Evolutionary conservation across 495 filamentous ascomycete species (phyloP).

Genomic region (Hypoxylon cercidicola): DNA sequence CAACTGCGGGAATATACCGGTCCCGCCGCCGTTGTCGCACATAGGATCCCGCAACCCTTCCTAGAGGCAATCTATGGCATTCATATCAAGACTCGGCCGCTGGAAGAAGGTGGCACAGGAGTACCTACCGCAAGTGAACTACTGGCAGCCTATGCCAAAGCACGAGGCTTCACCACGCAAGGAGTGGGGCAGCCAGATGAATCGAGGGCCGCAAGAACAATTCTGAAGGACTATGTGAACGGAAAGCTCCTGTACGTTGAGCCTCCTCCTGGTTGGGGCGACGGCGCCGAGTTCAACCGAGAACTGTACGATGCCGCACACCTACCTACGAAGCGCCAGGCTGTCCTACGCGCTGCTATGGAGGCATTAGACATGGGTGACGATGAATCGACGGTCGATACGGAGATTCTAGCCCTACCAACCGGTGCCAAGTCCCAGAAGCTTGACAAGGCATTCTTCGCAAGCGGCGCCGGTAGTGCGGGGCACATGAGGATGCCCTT

Average conservation of each 20-base stretch:
- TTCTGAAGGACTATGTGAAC: conserved; percentile 97
- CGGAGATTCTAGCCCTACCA: conserved; percentile 58
- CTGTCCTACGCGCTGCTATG: conserved; percentile 63
- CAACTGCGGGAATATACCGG: conserved; percentile 95
- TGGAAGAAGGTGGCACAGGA: conserved; percentile 94
- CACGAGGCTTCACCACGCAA: conserved; percentile 86
- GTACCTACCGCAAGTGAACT: conserved; percentile 88
- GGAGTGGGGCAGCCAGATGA: conserved; percentile 93
- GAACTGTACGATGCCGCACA: conserved; percentile 86
- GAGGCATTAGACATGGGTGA: conserved; percentile 54
- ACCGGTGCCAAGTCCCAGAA: conserved; percentile 74
- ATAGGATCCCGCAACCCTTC: conserved; percentile 89
- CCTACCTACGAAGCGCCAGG: conserved; percentile 77
- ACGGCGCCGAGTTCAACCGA: conserved; percentile 81
- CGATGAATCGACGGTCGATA: conserved; percentile 52
- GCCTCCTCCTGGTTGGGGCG: conserved; percentile 81
- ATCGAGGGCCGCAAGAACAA: conserved; percentile 85
- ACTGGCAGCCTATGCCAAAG: conserved; percentile 84
- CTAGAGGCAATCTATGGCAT: conserved; percentile 94
- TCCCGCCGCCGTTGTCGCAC: conserved; percentile 84
- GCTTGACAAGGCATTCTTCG: conserved; percentile 91
- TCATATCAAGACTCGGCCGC: conserved; percentile 80
- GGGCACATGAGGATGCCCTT: conserved; percentile 84
- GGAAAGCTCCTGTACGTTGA: conserved; percentile 94
- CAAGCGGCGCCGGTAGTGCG: conserved; percentile 64